Conservation (phyloP, 371 early-diverging fungal species). For the Mucor indicus region DNA sequence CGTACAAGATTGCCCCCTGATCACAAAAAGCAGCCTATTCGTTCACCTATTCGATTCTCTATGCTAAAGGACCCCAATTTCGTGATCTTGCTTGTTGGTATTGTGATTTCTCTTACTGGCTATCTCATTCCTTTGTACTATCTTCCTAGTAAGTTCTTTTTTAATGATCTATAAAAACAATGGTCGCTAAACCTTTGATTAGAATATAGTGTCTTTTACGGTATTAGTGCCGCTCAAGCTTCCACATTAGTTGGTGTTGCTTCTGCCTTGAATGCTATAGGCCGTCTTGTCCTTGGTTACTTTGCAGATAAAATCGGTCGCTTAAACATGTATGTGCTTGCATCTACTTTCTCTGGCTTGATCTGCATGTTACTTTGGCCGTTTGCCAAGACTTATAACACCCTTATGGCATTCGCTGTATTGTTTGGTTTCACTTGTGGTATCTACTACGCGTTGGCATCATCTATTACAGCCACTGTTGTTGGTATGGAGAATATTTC, state of each 20-base stretch:
- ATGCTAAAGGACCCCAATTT: conserved; percentile 27
- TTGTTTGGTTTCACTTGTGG: conserved; percentile 45
- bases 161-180: neutral
- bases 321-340: conserved; percentile 33
- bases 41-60: conserved; percentile 24
- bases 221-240: conserved; percentile 15
- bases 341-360: conserved; percentile 27
- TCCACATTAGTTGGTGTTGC: conserved; percentile 30
- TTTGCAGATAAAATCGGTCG: conserved; percentile 65
- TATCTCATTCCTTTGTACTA: conserved; percentile 33
- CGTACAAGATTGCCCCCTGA: conserved; percentile 32
- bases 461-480: conserved; percentile 53
- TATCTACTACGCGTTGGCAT: conserved; percentile 37
- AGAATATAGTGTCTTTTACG: conserved; percentile 28
- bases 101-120: conserved; percentile 30
- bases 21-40: conserved; percentile 11
- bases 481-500: conserved; percentile 51
- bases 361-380: conserved; percentile 55
- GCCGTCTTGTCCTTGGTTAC: conserved; percentile 64
- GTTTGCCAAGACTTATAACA: conserved; percentile 46
- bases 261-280: conserved; percentile 50
- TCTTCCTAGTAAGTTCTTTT: conserved; percentile 30
- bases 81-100: conserved; percentile 27
- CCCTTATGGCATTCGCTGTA: conserved; percentile 46
- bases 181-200: no score